Conservation (phyloP, 2,329 filamentous ascomycete species). For the Davidsoniella neocaledoniae region DNA sequence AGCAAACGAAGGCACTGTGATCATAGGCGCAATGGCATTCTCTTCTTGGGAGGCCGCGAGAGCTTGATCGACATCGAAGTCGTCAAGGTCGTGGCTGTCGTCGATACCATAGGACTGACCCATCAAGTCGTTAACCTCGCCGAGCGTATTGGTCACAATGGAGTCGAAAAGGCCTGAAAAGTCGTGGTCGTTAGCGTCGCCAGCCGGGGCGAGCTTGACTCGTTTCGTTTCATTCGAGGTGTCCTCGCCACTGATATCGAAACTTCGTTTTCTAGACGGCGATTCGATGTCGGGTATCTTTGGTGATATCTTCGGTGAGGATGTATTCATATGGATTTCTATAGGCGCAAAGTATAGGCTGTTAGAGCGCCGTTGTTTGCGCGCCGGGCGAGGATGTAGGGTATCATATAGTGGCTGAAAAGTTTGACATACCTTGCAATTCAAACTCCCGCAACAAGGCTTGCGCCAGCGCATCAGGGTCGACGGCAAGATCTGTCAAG, state of each 20-base stretch:
- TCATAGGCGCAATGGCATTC: constrained; percentile 16
- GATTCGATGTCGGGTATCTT: background rate
- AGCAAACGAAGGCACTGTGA: constrained; percentile 17
- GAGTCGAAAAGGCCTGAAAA: constrained; percentile 9
- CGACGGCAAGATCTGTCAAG: constrained; percentile 6
- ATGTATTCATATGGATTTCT: background rate
- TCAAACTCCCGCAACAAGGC: constrained; percentile 12
- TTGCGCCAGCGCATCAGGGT: constrained; percentile 12
- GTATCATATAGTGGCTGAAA: background rate
- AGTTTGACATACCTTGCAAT: constrained; percentile 8
- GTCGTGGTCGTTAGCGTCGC: background rate
- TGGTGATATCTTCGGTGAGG: background rate
- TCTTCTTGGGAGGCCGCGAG: constrained; percentile 20
- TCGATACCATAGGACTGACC: constrained; percentile 18
- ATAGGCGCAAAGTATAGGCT: background rate
- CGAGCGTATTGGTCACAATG: constrained; percentile 25
- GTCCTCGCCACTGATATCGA: constrained; percentile 2
- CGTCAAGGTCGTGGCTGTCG: constrained; percentile 15
- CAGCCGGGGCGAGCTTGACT: constrained; percentile 9
- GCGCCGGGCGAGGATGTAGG: background rate
- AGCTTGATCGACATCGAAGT: constrained; percentile 18
- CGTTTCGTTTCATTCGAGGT: constrained; percentile 10
- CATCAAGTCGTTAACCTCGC: constrained; percentile 24
- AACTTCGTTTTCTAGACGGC: constrained; percentile 7
- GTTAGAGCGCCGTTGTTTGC: background rate